Percentiles rank a stretch among this genome's conserved stretches.
Conservation (phyloP, 345 rosid genomes). For the Stellera chamaejasme region DNA sequence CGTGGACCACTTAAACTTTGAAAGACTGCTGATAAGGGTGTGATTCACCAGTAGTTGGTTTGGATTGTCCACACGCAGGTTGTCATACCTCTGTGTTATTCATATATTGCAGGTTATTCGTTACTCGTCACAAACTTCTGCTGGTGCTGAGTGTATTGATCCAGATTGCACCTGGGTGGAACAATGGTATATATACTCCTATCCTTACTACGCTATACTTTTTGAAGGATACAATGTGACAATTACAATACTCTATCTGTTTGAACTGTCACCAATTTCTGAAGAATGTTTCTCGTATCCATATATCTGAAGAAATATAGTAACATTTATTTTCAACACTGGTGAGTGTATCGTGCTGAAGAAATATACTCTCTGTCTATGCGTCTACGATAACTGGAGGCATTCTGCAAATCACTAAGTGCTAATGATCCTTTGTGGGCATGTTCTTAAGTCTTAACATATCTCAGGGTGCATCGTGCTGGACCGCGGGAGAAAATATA, state of each 20-base stretch:
- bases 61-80: background rate
- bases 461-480: conserved; percentile 81
- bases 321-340: no score
- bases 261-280: background rate
- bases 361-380: background rate
- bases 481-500: conserved; percentile 90
- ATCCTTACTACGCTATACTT: no score
- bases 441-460: background rate
- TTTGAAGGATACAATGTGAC: no score
- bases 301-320: background rate
- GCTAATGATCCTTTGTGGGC: no score
- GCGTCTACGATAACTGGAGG: no score
- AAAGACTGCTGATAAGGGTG: no score
- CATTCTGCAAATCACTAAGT: no score
- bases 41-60: background rate
- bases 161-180: conserved; percentile 83
- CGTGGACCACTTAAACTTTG: no score
- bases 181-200: conserved; percentile 55
- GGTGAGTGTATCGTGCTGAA: background rate
- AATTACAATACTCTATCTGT: no score
- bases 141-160: conserved; percentile 85
- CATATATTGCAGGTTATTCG: conserved; percentile 46
- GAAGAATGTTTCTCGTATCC: background rate
- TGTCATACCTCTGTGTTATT: background rate
- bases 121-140: conserved; percentile 72